Evolutionary conservation across 768 basidiomycete genomes (phyloP), one percentile per base, ranked within the genome.

Genomic region (Ephemerocybe angulata): DNA sequence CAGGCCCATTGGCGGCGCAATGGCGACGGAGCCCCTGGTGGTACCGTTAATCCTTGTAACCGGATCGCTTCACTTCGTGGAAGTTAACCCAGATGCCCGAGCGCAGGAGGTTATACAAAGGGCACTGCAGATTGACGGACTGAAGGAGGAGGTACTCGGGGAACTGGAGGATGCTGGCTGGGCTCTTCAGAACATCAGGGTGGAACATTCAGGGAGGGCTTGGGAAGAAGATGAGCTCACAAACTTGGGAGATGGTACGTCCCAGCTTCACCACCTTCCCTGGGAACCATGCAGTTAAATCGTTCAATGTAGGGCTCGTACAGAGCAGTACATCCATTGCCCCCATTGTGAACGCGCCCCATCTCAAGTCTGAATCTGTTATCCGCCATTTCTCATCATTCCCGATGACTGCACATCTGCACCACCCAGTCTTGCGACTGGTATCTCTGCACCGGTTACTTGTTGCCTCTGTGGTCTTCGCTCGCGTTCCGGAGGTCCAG

Each of bases 171-270:
- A 84, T 28, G 68, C 66, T 51, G 81, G 79, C 4, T 93, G 90
- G 89, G 86, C 81, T 21, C 66, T 93, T 56, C 89, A 89, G 67
- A 72, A 66, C 51, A 77, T 89, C 42, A 76, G 86, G 44, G 72
- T 67, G 37, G 84, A 90, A 64, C 74, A 70, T 21, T 69, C 67
- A 44, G 88, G 88, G 47, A 74, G 83, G 22, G 65, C 73, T 52
- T 90, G 90, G 88, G 84, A 86, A 60, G 85, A 90, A 59, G 75
- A 79, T 2, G 88, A 89, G 58, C 75, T 93, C 3, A 77, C 81
- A 54, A 70, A 71, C 30, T 75, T 92, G 7, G 82, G 79, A 30
- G 80, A 87, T 64, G 87, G 88, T 88, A 38, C 57, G 72, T 58
- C 29, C n/a, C n/a, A n/a, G n/a, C 54, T 24, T 41, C 11, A 25